These are phyloP conservation scores for Cladochytrium replicatum DNA, from an alignment of 192 early-diverging fungal genomes.

Conservation along the genomic window DNA sequence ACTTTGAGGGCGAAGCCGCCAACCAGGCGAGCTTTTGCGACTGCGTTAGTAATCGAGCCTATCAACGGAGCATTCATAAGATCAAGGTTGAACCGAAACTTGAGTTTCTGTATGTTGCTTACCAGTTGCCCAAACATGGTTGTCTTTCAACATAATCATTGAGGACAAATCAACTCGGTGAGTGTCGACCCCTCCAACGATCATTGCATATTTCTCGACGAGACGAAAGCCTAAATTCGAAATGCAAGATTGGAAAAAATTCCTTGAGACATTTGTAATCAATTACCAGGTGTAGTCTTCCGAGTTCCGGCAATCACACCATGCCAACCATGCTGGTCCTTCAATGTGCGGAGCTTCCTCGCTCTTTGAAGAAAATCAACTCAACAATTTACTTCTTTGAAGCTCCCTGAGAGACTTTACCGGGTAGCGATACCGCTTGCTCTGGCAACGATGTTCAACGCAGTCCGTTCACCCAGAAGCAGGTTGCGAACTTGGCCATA, in stretches of 20 bases:
- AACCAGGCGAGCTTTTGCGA: constrained; percentile 63
- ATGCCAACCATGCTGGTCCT: constrained; percentile 59
- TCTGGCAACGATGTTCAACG: constrained; percentile 87
- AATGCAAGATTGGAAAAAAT: neutral
- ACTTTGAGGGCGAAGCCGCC: constrained; percentile 92
- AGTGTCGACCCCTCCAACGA: constrained; percentile 92
- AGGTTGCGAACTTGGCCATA: constrained; percentile 72
- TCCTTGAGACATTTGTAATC: neutral
- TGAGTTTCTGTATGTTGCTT: constrained; percentile 2
- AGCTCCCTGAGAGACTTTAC: constrained; percentile 29
- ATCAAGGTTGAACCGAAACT: neutral
- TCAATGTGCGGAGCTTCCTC: constrained; percentile 44
- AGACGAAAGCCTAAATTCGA: constrained; percentile 70
- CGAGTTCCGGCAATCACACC: constrained; percentile 92
- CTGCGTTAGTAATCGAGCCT: constrained; percentile 89
- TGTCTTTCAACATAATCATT: constrained; percentile 99
- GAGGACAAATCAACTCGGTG: constrained; percentile 94
- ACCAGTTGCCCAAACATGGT: constrained; percentile 81
- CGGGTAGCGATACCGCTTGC: constrained; percentile 88
- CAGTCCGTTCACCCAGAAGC: constrained; percentile 86
- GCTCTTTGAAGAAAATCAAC: constrained; percentile 24
- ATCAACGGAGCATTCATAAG: neutral
- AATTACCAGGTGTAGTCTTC: constrained; percentile 87
- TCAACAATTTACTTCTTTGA: neutral
- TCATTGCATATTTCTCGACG: constrained; percentile 96